Base-by-base conservation (phyloP, 768 basidiomycete genomes). In the Rubroboletus satanas region DNA sequence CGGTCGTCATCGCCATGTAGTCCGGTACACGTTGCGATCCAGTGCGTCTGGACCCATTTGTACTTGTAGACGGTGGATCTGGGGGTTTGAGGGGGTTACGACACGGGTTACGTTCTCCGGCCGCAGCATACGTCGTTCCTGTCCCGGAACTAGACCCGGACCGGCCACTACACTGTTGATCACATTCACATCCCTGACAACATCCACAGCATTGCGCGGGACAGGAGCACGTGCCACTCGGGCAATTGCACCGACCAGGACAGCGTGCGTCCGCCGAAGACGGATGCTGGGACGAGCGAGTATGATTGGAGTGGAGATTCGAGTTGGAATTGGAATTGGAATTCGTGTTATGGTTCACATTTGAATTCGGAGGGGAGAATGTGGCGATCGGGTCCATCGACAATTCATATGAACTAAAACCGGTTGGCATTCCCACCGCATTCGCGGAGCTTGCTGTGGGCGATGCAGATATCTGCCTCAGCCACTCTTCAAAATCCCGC, bases 401-500 rank as follows among this genome's bases (percentile, higher is more conserved):
- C 38, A 54, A 58, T 14, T 57, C 73, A 62, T 56, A 73, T n/a
- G 66, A 61, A 62, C 64, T 49, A 75, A 74, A 60, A 38, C 51
- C 32, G 29, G 66, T 6, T 0, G 63, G 39, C 43, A 62, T 59
- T 49, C 67, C 66, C 49, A 62, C 60, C 33, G 54, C 28, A 45
- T 55, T 54, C 6, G 46, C 60, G 23, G 54, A 37, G 26, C 42
- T 42, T 1, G 56, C 12, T 29, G 58, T 28, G 37, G 69, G 63
- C 5, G 63, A 54, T 18, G 60, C 49, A 8, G 69, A 66, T 23
- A 83, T 72, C 60, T 83, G 80, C 50, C 78, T 77, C 51, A 85
- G 73, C 84, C 84, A 87, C 53, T 86, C 83, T 62, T 84, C 84
- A 41, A 85, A 79, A 54, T 77, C 74, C 29, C 74, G 74, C 36